phyloP scores from a whole-genome alignment of 306 rosid species.

The Trichosanthes cucumerina region DNA sequence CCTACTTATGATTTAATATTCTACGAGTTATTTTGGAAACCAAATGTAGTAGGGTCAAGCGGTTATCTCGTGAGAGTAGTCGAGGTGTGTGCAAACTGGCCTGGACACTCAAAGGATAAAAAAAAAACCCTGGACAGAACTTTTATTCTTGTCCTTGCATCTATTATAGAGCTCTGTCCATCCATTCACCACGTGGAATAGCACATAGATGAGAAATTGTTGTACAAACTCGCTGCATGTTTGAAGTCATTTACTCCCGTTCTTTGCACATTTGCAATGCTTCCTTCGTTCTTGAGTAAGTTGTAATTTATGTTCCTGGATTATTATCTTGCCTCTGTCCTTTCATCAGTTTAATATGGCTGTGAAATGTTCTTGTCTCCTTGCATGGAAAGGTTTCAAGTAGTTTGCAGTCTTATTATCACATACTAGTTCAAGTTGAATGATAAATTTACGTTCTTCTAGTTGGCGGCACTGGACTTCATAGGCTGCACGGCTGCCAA shows the following conservation, averaged over 20 bases:
- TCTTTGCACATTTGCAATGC: background rate
- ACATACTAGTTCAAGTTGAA: background rate
- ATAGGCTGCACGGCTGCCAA: conserved; percentile 87
- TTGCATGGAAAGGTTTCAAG: background rate
- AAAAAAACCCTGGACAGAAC: background rate
- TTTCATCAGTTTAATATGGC: background rate
- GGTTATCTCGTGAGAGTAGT: background rate
- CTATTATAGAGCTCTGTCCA: background rate
- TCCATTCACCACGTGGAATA: background rate
- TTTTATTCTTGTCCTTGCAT: background rate
- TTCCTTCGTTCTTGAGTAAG: background rate
- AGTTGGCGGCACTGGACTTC: conserved; percentile 95
- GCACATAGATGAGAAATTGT: background rate
- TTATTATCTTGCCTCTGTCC: background rate
- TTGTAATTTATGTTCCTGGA: background rate
- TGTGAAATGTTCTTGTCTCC: background rate
- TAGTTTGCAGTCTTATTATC: background rate
- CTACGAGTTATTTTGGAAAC: too few species aligned
- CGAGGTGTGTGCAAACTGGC: background rate
- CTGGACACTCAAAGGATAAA: background rate
- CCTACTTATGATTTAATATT: too few species aligned
- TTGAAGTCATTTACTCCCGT: background rate
- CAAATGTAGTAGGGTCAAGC: background rate
- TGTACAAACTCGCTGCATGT: background rate
- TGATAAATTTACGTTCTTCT: conserved; percentile 12